Conservation (phyloP, 495 filamentous ascomycete species). For the Bathelium albidoporum region DNA sequence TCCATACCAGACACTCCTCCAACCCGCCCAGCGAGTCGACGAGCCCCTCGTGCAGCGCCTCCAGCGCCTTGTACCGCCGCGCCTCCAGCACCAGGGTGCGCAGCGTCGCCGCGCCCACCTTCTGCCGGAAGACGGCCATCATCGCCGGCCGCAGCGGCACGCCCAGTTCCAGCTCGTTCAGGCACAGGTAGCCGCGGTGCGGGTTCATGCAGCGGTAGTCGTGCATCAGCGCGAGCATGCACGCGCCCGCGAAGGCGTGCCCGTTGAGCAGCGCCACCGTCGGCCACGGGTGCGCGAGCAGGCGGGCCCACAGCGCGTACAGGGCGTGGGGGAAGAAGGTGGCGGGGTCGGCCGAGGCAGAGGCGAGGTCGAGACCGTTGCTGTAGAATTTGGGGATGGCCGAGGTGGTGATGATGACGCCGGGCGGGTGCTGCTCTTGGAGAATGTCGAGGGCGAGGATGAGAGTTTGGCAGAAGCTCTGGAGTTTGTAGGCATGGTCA, state of each 20-base stretch:
- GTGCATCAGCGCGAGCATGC: constrained; percentile 63
- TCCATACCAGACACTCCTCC: constrained; percentile 46
- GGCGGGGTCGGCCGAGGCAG: constrained; percentile 11
- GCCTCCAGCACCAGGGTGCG: constrained; percentile 59
- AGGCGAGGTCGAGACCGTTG: constrained; percentile 55
- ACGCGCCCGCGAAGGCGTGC: constrained; percentile 70
- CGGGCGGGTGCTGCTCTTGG: constrained; percentile 53
- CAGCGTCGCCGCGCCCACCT: constrained; percentile 47
- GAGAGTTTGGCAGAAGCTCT: constrained; percentile 51
- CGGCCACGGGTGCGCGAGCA: constrained; percentile 64
- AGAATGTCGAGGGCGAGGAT: constrained; percentile 61
- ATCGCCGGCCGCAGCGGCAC: constrained; percentile 61
- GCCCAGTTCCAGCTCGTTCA: constrained; percentile 73
- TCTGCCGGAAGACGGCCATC: constrained; percentile 62
- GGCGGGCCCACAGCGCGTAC: constrained; percentile 16
- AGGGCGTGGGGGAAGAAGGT: constrained; percentile 17
- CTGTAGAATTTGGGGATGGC: constrained; percentile 70
- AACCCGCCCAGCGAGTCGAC: constrained; percentile 58
- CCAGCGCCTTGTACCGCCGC: constrained; percentile 48
- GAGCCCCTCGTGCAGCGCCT: constrained; percentile 52
- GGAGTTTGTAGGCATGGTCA: neutral
- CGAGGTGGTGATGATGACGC: constrained; percentile 65
- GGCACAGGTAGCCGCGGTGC: constrained; percentile 54
- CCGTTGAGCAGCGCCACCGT: constrained; percentile 67
- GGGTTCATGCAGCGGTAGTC: constrained; percentile 72